phyloP scores from a whole-genome alignment of 768 basidiomycete genomes.

The Hericium erinaceus region DNA sequence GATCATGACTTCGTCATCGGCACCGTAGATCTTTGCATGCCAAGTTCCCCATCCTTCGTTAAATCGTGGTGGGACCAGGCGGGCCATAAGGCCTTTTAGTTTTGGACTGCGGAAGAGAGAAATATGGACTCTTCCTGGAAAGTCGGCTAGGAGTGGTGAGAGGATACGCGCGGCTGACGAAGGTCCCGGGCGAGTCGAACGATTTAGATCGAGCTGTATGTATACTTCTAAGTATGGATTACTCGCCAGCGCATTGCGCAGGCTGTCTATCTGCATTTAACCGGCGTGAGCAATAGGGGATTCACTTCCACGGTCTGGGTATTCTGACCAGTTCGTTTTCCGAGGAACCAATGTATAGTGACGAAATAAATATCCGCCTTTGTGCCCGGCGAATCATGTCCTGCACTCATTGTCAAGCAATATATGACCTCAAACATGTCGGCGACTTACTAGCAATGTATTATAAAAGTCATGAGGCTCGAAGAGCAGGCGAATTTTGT shows the following conservation, averaged over 20 bases:
- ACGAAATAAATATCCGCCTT: slow-evolving; percentile 79
- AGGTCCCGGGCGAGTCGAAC: slow-evolving; percentile 65
- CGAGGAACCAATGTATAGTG: slow-evolving; percentile 76
- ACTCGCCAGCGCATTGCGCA: slow-evolving; percentile 47
- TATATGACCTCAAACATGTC: background rate
- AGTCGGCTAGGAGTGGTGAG: slow-evolving; percentile 62
- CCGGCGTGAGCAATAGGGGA: background rate
- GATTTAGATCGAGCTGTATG: slow-evolving; percentile 74
- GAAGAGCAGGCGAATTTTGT: slow-evolving; percentile 8
- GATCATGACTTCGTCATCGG: slow-evolving; percentile 86
- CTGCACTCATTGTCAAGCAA: slow-evolving; percentile 27
- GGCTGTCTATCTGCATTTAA: slow-evolving; percentile 51
- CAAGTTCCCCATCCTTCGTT: slow-evolving; percentile 99
- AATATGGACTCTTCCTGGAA: slow-evolving; percentile 64
- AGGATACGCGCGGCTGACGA: slow-evolving; percentile 60
- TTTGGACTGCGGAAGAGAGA: slow-evolving; percentile 85
- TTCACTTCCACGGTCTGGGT: background rate
- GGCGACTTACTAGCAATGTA: slow-evolving; percentile 7
- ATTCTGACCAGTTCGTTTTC: slow-evolving; percentile 69
- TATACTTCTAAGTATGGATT: slow-evolving; percentile 59
- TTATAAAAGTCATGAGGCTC: slow-evolving; percentile 8
- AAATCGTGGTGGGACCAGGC: slow-evolving; percentile 80
- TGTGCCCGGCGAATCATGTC: slow-evolving; percentile 71
- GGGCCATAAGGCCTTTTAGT: slow-evolving; percentile 63
- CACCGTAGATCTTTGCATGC: slow-evolving; percentile 95